These are phyloP conservation scores for Kodamaea sagamina DNA, from an alignment of 805 yeast species.

Conservation along the genomic window DNA sequence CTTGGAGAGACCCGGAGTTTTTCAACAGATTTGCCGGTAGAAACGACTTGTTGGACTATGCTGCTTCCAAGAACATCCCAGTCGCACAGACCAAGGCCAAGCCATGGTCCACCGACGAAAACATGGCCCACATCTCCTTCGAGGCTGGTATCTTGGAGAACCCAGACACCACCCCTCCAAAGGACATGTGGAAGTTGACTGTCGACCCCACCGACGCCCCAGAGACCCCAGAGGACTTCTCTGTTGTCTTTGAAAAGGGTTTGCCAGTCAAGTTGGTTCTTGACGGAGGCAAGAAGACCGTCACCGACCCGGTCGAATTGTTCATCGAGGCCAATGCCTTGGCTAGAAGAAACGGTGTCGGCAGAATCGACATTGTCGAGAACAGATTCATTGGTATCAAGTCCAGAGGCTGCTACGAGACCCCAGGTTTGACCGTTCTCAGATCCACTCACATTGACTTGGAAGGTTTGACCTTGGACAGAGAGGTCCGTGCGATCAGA, in stretches of 20 bases:
- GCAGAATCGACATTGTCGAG: constrained; percentile 98
- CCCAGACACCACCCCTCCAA: constrained; percentile 98
- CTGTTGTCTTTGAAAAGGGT: constrained; percentile 82
- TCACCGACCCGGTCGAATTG: constrained; percentile 87
- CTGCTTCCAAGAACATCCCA: constrained; percentile 87
- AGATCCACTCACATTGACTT: constrained; percentile 94
- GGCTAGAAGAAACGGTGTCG: constrained; percentile 99
- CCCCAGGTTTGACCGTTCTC: constrained; percentile 95
- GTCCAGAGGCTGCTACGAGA: constrained; percentile 99
- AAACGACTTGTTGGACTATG: constrained; percentile 91
- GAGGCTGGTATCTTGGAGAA: constrained; percentile 99
- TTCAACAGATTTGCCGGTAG: constrained; percentile 97
- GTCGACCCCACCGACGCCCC: constrained; percentile 97
- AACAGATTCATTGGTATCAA: constrained; percentile 98
- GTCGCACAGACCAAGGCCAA: constrained; percentile 97
- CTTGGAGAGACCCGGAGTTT: constrained; percentile 98
- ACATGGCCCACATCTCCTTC: constrained; percentile 97
- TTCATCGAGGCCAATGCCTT: constrained; percentile 90
- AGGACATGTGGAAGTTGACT: constrained; percentile 99
- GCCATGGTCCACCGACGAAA: constrained; percentile 99
- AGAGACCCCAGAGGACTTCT: constrained; percentile 84
- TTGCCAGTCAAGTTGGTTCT: constrained; percentile 79
- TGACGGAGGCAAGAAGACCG: constrained; percentile 57
- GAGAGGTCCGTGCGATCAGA: constrained; percentile 96
- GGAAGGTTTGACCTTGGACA: constrained; percentile 95